These are phyloP conservation scores for Artemisia annua DNA, from an alignment of 129 eudicot species.

Conservation along the genomic window DNA sequence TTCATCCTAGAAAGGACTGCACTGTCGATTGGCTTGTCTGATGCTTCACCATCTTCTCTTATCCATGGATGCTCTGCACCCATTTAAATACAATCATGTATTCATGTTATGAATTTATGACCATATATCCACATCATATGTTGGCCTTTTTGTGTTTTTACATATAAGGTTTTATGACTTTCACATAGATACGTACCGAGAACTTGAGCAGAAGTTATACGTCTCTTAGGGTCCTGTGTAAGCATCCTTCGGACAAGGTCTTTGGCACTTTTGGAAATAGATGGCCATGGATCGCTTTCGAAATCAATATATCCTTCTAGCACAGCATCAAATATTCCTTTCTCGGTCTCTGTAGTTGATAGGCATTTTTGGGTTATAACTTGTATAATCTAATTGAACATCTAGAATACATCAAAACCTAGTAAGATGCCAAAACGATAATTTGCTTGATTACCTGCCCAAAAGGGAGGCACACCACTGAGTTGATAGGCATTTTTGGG, in stretches of 20 bases:
- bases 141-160: background rate
- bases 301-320: conserved; percentile 66
- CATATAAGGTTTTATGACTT: background rate
- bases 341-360: conserved; percentile 58
- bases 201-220: conserved; percentile 77
- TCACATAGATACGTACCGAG: conserved; percentile 51
- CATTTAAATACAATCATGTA: conserved; percentile 8
- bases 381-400: background rate
- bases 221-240: conserved; percentile 64
- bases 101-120: background rate
- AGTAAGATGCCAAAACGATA: background rate
- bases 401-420: background rate
- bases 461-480: conserved; percentile 92
- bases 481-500: conserved; percentile 10
- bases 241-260: conserved; percentile 75
- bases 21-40: conserved; percentile 90
- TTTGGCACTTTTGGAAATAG: conserved; percentile 69
- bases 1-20: conserved; percentile 93
- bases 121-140: conserved; percentile 4
- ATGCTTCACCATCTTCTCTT: conserved; percentile 85
- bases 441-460: conserved; percentile 67
- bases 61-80: conserved; percentile 88
- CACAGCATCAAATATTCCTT: conserved; percentile 73
- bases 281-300: conserved; percentile 73
- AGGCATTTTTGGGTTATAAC: background rate